Conservation (phyloP, 768 basidiomycete genomes). For the Collybia sp. region DNA sequence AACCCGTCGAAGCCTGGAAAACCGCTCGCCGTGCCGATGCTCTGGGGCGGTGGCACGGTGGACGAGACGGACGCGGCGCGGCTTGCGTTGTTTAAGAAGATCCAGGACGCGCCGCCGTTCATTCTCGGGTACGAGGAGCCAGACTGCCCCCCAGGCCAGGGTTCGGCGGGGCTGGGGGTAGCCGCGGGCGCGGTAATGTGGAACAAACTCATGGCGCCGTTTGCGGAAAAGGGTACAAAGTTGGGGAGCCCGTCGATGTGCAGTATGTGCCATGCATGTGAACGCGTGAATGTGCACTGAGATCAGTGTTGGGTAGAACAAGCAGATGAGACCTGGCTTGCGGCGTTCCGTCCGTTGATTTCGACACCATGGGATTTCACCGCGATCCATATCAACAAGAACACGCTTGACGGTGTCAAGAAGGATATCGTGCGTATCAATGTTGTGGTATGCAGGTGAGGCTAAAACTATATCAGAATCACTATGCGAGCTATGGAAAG, state of each 20-base stretch:
- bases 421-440: constrained; percentile 26
- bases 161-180: constrained; percentile 40
- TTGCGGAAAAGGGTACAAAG: constrained; percentile 33
- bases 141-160: constrained; percentile 37
- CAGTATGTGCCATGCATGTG: constrained; percentile 23
- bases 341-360: constrained; percentile 30
- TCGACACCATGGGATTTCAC: constrained; percentile 41
- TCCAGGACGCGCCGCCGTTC: constrained; percentile 28
- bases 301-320: constrained; percentile 27
- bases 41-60: constrained; percentile 39
- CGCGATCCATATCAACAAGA: constrained; percentile 45
- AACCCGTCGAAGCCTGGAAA: constrained; percentile 33
- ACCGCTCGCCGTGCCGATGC: constrained; percentile 40
- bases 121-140: constrained; percentile 45
- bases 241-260: constrained; percentile 45
- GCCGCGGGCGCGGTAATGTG: constrained; percentile 32
- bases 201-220: constrained; percentile 37
- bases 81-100: constrained; percentile 27
- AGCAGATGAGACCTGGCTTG: constrained; percentile 43
- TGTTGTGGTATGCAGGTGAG: no score
- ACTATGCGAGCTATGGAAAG: constrained; percentile 39
- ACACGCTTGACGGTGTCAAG: constrained; percentile 36
- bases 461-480: constrained; percentile 20
- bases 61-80: constrained; percentile 35
- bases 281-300: background rate